phyloP scores from a whole-genome alignment of 768 basidiomycete genomes.

The Termitomyces sp. region DNA sequence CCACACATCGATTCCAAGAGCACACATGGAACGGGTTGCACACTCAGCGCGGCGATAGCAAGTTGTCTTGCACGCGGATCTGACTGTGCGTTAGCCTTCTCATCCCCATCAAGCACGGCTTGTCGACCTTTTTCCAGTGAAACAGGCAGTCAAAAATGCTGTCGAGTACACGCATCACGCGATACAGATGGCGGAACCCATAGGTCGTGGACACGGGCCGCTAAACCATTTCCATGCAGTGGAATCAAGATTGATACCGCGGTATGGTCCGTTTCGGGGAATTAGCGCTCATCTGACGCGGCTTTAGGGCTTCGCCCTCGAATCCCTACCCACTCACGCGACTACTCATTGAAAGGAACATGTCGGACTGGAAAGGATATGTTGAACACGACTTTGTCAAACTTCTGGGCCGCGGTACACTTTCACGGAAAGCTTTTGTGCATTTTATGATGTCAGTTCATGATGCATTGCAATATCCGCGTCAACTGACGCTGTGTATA shows the following conservation, averaged over 20 bases:
- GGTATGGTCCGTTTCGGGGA: conserved; percentile 23
- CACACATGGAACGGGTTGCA: conserved; percentile 94
- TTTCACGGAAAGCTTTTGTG: conserved; percentile 60
- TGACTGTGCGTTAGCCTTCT: conserved; percentile 25
- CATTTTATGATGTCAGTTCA: conserved; percentile 75
- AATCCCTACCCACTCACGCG: conserved; percentile 68
- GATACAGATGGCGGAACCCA: conserved; percentile 58
- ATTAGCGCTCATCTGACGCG: neutral
- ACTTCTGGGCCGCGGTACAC: conserved; percentile 66
- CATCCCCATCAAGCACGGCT: neutral
- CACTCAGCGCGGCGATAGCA: conserved; percentile 78
- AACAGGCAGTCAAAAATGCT: conserved; percentile 53
- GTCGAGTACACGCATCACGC: conserved; percentile 69
- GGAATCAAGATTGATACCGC: conserved; percentile 38
- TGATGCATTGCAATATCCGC: neutral
- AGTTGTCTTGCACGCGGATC: conserved; percentile 54
- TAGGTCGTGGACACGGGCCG: conserved; percentile 79
- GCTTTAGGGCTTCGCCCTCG: conserved; percentile 43
- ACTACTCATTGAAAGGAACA: conserved; percentile 54
- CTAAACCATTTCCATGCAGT: conserved; percentile 79
- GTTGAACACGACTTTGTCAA: conserved; percentile 83
- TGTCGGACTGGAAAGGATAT: conserved; percentile 61
- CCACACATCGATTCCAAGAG: conserved; percentile 60
- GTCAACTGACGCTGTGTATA: neutral
- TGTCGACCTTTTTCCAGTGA: conserved; percentile 29